These are phyloP conservation scores for Trichoderma atrobrunneum DNA, from an alignment of 2,329 filamentous ascomycete species.

Conservation along the genomic window DNA sequence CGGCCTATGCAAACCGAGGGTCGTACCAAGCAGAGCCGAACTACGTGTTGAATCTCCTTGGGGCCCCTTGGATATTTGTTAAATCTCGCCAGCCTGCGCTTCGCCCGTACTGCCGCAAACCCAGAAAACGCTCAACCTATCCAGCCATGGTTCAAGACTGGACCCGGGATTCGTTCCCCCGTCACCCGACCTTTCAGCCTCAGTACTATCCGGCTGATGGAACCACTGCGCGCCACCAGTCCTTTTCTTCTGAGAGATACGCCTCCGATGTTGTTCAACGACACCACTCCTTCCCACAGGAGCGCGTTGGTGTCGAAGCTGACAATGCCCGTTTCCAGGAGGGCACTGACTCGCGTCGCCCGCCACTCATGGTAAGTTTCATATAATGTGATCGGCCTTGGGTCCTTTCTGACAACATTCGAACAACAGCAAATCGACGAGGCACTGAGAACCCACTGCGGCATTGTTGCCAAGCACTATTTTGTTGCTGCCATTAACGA, in stretches of 20 bases:
- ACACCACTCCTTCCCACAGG: constrained; percentile 30
- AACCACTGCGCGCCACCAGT: constrained; percentile 29
- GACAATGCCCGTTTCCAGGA: constrained; percentile 38
- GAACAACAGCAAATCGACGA: constrained; percentile 47
- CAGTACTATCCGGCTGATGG: constrained; percentile 24
- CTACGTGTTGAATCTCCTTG: not conserved
- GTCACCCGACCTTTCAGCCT: constrained; percentile 31
- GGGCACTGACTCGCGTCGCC: constrained; percentile 35
- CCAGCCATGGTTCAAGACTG: constrained; percentile 42
- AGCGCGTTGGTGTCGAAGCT: constrained; percentile 31
- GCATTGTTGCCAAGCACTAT: constrained; percentile 49
- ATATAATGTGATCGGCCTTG: not conserved
- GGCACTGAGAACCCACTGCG: constrained; percentile 51
- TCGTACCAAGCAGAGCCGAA: constrained; percentile 8
- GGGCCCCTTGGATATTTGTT: not conserved
- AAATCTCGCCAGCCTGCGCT: not conserved
- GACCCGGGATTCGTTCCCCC: constrained; percentile 39
- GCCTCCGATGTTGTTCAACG: constrained; percentile 30
- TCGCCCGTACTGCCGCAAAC: not conserved
- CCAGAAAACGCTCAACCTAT: not conserved
- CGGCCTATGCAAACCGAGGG: constrained; percentile 12
- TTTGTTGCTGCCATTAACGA: constrained; percentile 52
- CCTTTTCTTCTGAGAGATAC: constrained; percentile 33
- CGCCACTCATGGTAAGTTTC: constrained; percentile 39
- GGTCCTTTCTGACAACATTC: not conserved